Base-by-base conservation (phyloP, 306 rosid genomes). In the Luffa aegyptiaca region DNA sequence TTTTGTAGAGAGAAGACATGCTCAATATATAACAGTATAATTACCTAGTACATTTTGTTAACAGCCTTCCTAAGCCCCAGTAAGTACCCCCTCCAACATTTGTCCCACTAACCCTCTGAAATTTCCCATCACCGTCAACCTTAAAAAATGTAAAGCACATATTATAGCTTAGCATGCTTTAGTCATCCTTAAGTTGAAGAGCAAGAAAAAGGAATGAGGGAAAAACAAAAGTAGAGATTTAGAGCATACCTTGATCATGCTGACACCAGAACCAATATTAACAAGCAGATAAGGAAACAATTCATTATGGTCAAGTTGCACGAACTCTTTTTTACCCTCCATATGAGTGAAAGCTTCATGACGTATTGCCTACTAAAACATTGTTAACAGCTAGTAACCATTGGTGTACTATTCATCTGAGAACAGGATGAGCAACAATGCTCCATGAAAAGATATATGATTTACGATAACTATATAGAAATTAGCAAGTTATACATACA, bases 21-120 rank as follows among this genome's bases (percentile, higher is more conserved):
- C 71, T 79, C 21, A 18, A 74, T 42, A 76, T 55, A 5, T 26
- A 80, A 73, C 57, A n/a, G 41, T 37, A 80, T 72, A 82, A 77
- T 83, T 35, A 92, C 98, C 97, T 96, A 79, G 91, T 93, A 97
- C 99, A 93, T 87, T 93, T 96, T 51, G 99, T 96, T 84, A 96
- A 83, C 80, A 96, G 87, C 86, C 89, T 91, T 82, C 99, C 99
- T 89, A 96, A 84, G 45, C 99, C 99, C 98, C 99, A 96, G 46
- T 96, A 96, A 58, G 99, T 96, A 66, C 99, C 99, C 10, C 99
- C 99, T 84, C 99, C 99, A 80, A 96, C 99, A 88, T 96, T 96
- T 83, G 99, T 96, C 62, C 99, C 99, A 84, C 99, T 96, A 74
- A 96, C 86, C 81, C 99, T 88, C 88, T 96, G 90, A 88, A 90